Percentiles rank a stretch among this genome's conserved stretches.
These are phyloP conservation scores for Aspergillus vadensis DNA, from an alignment of 2,329 filamentous ascomycete genomes.

Conservation along the genomic window DNA sequence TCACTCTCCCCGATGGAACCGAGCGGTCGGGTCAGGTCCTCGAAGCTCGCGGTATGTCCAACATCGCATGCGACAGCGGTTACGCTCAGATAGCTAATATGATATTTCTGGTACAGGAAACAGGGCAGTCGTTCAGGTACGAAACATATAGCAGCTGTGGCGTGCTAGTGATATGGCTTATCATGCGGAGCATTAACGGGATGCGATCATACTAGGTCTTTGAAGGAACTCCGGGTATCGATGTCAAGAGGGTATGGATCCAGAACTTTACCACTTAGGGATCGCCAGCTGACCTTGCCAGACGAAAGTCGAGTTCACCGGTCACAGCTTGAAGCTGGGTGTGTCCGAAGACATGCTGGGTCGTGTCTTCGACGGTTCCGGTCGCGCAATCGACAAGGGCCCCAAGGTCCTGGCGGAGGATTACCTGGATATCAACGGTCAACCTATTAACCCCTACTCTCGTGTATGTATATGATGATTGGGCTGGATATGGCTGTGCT, in stretches of 20 bases:
- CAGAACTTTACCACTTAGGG: background rate
- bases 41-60: conserved; percentile 81
- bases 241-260: conserved; percentile 85
- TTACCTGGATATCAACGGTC: conserved; percentile 98
- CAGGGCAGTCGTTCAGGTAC: conserved; percentile 91
- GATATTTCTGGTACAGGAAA: conserved; percentile 61
- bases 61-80: background rate
- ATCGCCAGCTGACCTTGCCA: conserved; percentile 41
- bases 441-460: conserved; percentile 96
- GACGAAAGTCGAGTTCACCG: conserved; percentile 97
- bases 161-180: conserved; percentile 7
- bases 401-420: conserved; percentile 98
- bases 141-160: conserved; percentile 19
- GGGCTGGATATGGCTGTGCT: conserved; percentile 1
- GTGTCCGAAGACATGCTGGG: conserved; percentile 99
- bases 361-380: conserved; percentile 97
- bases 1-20: conserved; percentile 94
- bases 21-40: conserved; percentile 93
- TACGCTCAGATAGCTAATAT: conserved; percentile 20
- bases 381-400: conserved; percentile 97
- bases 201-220: conserved; percentile 69
- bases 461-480: conserved; percentile 60
- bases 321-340: conserved; percentile 95
- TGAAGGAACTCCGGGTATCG: conserved; percentile 93
- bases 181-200: conserved; percentile 24